phyloP scores from a whole-genome alignment of 2,329 filamentous ascomycete genomes.

The Cytospora paraplurivora region DNA sequence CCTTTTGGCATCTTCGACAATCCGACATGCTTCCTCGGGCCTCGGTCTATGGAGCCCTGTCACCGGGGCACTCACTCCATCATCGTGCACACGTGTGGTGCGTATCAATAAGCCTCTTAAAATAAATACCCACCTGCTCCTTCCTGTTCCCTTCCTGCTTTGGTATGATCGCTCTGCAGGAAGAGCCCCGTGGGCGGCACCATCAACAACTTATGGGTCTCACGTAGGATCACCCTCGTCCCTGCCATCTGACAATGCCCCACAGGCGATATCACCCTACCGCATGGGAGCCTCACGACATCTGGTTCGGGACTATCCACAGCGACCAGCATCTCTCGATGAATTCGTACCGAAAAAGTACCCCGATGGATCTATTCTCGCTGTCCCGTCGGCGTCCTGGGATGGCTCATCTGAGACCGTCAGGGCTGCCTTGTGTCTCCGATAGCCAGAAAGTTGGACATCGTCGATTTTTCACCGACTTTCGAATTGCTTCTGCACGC shows the following conservation, averaged over 20 bases:
- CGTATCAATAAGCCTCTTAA: neutral
- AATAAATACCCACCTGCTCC: neutral
- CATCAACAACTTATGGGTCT: neutral
- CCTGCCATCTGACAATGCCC: slow-evolving; percentile 17
- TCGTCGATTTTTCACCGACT: slow-evolving; percentile 1
- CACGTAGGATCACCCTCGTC: slow-evolving; percentile 10
- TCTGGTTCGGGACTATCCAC: neutral
- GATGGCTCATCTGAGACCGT: neutral
- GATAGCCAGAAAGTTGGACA: slow-evolving; percentile 1
- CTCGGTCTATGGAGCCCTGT: neutral
- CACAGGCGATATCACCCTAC: slow-evolving; percentile 24
- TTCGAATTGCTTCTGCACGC: slow-evolving; percentile 13
- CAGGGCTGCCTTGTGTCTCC: slow-evolving; percentile 4
- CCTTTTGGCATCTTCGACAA: neutral
- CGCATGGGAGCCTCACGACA: neutral
- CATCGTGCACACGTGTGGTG: neutral
- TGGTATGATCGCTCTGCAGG: neutral
- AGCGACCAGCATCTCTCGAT: neutral
- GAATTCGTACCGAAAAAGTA: neutral
- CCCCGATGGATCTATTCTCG: neutral
- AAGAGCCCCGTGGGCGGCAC: slow-evolving; percentile 13
- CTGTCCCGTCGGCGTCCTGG: neutral
- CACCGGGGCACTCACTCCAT: neutral
- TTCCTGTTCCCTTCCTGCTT: neutral
- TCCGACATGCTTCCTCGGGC: neutral